A percentile compares a stretch with the other conserved stretches of the same genome.
These are phyloP conservation scores for Phascolomyces articulosus DNA, from an alignment of 371 early-diverging fungal species.

Conservation along the genomic window DNA sequence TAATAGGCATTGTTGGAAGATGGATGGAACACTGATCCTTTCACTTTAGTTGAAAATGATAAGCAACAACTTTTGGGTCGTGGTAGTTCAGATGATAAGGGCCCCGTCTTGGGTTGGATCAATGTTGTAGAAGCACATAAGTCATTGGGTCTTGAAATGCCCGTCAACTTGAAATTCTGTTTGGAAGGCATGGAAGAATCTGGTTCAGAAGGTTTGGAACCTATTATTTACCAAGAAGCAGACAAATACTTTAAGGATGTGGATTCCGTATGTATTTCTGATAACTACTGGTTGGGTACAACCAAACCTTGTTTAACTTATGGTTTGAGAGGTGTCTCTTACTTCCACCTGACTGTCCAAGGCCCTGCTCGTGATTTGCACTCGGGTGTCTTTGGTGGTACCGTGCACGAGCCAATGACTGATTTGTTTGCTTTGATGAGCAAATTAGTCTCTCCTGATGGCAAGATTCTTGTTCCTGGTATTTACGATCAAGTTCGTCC, in stretches of 20 bases:
- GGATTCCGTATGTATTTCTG: constrained; percentile 94
- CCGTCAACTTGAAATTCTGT: constrained; percentile 94
- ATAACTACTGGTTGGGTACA: constrained; percentile 97
- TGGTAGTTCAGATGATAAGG: constrained; percentile 96
- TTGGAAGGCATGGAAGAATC: constrained; percentile 95
- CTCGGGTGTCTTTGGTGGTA: constrained; percentile 97
- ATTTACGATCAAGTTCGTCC: constrained; percentile 91
- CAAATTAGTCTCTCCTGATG: constrained; percentile 83
- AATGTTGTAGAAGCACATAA: constrained; percentile 94
- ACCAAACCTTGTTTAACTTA: constrained; percentile 96
- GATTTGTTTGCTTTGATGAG: constrained; percentile 86
- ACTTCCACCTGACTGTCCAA: constrained; percentile 78
- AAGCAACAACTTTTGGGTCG: constrained; percentile 89
- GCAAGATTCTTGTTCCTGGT: constrained; percentile 91
- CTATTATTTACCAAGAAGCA: constrained; percentile 84
- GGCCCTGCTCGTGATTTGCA: constrained; percentile 92
- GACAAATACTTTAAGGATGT: constrained; percentile 84
- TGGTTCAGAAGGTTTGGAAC: constrained; percentile 94
- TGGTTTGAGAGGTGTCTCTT: constrained; percentile 95
- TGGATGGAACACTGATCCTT: constrained; percentile 97
- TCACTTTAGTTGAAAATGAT: constrained; percentile 82
- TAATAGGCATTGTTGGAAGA: constrained; percentile 83
- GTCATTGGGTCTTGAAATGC: constrained; percentile 85
- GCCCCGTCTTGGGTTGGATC: constrained; percentile 93
- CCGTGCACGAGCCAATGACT: constrained; percentile 97